These are phyloP conservation scores for Beauveria sp. DNA, from an alignment of 2,329 filamentous ascomycete species.

Conservation along the genomic window DNA sequence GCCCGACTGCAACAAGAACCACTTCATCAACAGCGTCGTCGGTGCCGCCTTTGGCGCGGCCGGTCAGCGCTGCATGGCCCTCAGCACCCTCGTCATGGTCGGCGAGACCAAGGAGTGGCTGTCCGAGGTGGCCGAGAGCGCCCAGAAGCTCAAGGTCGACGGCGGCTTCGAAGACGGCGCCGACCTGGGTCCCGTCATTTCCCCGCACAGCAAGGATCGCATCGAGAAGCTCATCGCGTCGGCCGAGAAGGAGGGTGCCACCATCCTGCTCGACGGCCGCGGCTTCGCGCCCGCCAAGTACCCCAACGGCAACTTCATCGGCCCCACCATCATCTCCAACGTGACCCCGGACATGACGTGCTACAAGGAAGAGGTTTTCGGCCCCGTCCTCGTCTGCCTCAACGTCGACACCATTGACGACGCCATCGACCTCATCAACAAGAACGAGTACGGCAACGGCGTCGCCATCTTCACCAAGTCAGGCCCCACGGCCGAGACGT, in stretches of 20 bases:
- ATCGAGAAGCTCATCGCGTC: constrained; percentile 70
- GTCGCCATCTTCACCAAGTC: constrained; percentile 77
- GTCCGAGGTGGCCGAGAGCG: constrained; percentile 66
- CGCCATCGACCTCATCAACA: constrained; percentile 74
- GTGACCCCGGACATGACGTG: constrained; percentile 76
- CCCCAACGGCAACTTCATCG: constrained; percentile 79
- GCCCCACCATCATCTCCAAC: constrained; percentile 74
- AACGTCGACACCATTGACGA: constrained; percentile 73
- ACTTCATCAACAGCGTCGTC: constrained; percentile 75
- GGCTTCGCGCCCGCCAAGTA: constrained; percentile 70
- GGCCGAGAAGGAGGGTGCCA: constrained; percentile 74
- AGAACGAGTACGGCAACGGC: constrained; percentile 81
- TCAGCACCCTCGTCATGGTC: constrained; percentile 74
- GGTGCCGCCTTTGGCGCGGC: constrained; percentile 81
- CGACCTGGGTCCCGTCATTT: constrained; percentile 77
- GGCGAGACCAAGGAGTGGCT: constrained; percentile 82
- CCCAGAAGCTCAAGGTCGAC: constrained; percentile 65
- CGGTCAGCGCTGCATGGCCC: constrained; percentile 79
- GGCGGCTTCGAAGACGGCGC: constrained; percentile 75
- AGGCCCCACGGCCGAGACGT: constrained; percentile 67
- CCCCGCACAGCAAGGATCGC: constrained; percentile 69
- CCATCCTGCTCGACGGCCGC: constrained; percentile 73
- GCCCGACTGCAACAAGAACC: constrained; percentile 85
- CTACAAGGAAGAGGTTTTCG: constrained; percentile 81
- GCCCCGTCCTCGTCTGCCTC: constrained; percentile 74